Base-by-base conservation (phyloP, 768 basidiomycete genomes). In the Lentinula guzmanii region DNA sequence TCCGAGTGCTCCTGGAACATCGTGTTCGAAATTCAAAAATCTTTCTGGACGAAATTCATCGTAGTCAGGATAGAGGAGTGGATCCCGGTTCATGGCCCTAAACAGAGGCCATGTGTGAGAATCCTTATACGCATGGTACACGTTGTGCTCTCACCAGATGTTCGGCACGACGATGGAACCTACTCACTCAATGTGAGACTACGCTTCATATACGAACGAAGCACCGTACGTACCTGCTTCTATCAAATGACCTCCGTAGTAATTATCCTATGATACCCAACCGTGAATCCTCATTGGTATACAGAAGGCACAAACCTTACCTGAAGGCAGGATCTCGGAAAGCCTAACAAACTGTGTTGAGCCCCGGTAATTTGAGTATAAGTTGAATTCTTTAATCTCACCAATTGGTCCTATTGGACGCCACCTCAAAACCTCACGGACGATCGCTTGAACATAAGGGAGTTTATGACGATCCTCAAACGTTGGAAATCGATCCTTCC, bases 341-440 rank as follows among this genome's bases (percentile, higher is more conserved):
- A 43, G 21, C 54, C n/a, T 54, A 45, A 54, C 21, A 8, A 45
- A 4, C 15, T 33, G 16, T 9, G 21, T 43, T 55, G 15, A 50
- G 33, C 37, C 10, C 16, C 28, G 37, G 7, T 8, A 52, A 42
- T 21, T 34, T 16, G 31, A 11, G 37, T 55, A 34, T 7, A 16
- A 34, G 43, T 57, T 37, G 41, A 2, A 55, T 50, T 42, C 28
- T 28, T 33, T 16, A 53, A 67, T 69, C 70, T 31, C 53, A 68
- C 70, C 71, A 9, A 66, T 42, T 11, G 68, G 67, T 10, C 37
- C 62, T 33, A 66, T 63, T 18, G 67, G 62, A 39, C 58, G 55
- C 62, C 63, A 65, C 4, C 71, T 56, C n/a, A 66, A 60, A 15
- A 66, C 63, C 59, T 73, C 72, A 52, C 67, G 69, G 3, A 71